Evolutionary conservation across 2,329 filamentous ascomycete species (phyloP), one percentile per base, ranked within the genome.

Genomic region (Claviceps humidiphila): DNA sequence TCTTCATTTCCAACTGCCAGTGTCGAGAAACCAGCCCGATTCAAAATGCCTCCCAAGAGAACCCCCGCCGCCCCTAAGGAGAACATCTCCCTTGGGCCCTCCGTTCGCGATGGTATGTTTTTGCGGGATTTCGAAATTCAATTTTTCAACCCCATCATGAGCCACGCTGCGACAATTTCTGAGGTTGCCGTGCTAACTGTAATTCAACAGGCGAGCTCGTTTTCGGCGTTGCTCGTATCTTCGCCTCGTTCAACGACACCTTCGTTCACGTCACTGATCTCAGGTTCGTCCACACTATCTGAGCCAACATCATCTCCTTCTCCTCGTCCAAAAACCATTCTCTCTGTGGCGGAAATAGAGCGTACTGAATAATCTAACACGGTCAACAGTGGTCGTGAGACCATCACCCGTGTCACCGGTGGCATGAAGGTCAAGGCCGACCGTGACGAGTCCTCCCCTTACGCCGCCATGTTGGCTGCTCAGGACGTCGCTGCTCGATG

Each of bases 401-500:
- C 94, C 78, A 96, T 98, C 80, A 88, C 84, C 84, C 90, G 93
- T 88, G 91, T 98, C 65, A 98, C 94, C 68, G 93, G 94, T 80
- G 94, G 94, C 72, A 98, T 98, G 93, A 98, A 98, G 84, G 93
- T 98, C 84, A 98, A 98, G 87, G 90, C 90, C 75, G 90, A 98
- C 72, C 91, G 93, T 82, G 93, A 98, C 79, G 93, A 98, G 82
- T 97, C 91, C 68, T 97, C 93, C 64, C 93, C 93, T 68, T 98
- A 98, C 82, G 93, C 93, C 69, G 93, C 93, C 77, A 98, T 98
- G 93, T 90, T 98, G 87, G 93, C 93, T 77, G 93, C 93, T 63
- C 93, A 98, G 82, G 90, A 95, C 74, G 89, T 95, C 71, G 93
- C 93, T 68, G 78, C 81, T 72, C 89, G 93, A 76, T 82, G 78